phyloP scores from a whole-genome alignment of 139 green algal genomes.

The Parachlorella kessleri region DNA sequence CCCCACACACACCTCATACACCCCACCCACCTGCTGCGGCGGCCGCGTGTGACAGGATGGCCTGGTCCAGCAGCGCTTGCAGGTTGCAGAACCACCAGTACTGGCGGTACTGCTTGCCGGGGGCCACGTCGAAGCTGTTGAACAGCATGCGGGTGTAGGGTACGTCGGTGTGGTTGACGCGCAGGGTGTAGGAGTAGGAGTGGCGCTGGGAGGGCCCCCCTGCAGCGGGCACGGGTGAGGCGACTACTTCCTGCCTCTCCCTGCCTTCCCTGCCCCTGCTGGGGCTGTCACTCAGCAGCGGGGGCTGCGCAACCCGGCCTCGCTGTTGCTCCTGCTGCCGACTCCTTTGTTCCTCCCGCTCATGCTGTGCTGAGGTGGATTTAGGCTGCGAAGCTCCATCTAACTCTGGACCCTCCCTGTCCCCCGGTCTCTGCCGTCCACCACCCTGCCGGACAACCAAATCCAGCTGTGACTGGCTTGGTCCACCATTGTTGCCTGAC shows the following conservation, averaged over 20 bases:
- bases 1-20: background rate
- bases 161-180: constrained; percentile 76
- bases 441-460: no score
- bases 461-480: no score
- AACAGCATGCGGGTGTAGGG: constrained; percentile 59
- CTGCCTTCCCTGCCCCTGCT: background rate
- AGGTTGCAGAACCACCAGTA: constrained; percentile 84
- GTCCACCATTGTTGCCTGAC: no score
- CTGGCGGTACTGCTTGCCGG: constrained; percentile 36
- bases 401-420: no score
- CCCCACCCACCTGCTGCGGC: background rate
- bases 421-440: no score
- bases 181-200: constrained; percentile 36
- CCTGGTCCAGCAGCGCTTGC: constrained; percentile 53
- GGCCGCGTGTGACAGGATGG: constrained; percentile 30
- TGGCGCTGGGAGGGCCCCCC: no score
- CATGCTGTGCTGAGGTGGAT: no score
- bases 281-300: background rate
- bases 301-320: no score
- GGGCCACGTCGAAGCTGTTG: constrained; percentile 68
- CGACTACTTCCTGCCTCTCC: background rate
- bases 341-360: no score
- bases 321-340: background rate
- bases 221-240: no score
- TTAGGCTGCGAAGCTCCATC: no score